A percentile compares a stretch with the other conserved stretches of the same genome.
Conservation (phyloP, 805 yeast species). For the Danielia oregonensis region DNA sequence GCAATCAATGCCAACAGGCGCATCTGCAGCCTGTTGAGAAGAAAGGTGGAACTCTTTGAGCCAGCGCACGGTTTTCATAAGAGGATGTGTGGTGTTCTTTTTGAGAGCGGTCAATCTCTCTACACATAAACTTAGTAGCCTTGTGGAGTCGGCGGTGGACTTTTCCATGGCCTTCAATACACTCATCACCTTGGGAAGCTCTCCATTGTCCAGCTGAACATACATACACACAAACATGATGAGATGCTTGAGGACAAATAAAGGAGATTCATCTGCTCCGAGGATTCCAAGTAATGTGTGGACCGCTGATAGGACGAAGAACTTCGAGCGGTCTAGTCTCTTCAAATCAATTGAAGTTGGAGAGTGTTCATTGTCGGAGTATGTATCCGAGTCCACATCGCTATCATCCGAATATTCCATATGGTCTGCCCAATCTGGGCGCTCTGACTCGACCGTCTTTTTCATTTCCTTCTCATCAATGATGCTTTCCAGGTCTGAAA, state of each 20-base stretch:
- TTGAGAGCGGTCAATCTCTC: slow-evolving; percentile 17
- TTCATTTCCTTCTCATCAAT: not conserved
- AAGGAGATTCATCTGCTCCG: slow-evolving; percentile 27
- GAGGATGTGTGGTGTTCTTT: no score
- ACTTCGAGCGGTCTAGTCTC: slow-evolving; percentile 8
- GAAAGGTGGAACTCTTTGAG: not conserved
- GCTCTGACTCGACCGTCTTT: not conserved
- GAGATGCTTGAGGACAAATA: slow-evolving; percentile 22
- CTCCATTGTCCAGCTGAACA: slow-evolving; percentile 11
- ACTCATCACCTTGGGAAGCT: slow-evolving; percentile 16
- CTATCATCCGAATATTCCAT: slow-evolving; percentile 28
- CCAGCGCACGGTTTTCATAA: no score
- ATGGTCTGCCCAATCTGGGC: slow-evolving; percentile 17
- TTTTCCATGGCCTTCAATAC: slow-evolving; percentile 18
- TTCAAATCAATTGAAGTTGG: slow-evolving; percentile 2
- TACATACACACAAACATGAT: slow-evolving; percentile 20
- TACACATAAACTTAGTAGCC: slow-evolving; percentile 21
- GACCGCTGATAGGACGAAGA: slow-evolving; percentile 13
- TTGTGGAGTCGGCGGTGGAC: slow-evolving; percentile 13
- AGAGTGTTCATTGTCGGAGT: slow-evolving; percentile 6
- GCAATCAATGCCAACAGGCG: not conserved
- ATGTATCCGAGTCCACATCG: slow-evolving; percentile 16
- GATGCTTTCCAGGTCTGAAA: slow-evolving; percentile 2
- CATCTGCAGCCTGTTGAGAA: not conserved
- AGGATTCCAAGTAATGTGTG: slow-evolving; percentile 17